Percentiles rank a stretch among this genome's conserved stretches.
Evolutionary conservation across 177 flowering plant genomes (phyloP).

Genomic region (Vitis hybrid): DNA sequence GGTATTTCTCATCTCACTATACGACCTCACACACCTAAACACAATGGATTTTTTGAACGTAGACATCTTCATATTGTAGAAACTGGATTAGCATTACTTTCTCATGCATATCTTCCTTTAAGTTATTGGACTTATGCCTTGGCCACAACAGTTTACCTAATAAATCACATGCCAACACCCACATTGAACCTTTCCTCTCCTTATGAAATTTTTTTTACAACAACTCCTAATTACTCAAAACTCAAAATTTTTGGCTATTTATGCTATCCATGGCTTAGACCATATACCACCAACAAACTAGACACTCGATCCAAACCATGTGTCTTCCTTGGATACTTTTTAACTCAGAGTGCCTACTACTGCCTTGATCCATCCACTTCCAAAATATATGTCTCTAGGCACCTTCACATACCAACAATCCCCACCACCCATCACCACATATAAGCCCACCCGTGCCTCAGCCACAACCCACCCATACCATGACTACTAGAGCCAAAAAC

Average conservation of each 20-base stretch:
- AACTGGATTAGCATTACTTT: no score
- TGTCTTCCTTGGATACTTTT: conserved; percentile 1
- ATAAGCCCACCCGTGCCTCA: no score
- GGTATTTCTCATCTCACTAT: no score
- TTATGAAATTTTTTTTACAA: neutral
- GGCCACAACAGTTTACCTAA: neutral
- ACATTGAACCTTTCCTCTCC: neutral
- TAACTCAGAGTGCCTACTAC: neutral
- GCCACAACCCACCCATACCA: no score
- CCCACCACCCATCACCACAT: no score
- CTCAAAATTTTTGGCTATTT: no score
- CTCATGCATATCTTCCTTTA: neutral
- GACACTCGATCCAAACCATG: neutral
- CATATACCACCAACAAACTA: neutral
- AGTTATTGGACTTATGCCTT: neutral
- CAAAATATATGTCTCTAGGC: neutral
- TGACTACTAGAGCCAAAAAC: no score
- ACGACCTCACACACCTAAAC: no score
- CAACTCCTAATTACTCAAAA: no score
- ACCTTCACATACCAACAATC: neutral
- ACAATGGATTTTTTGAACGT: no score
- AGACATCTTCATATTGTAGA: no score
- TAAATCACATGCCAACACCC: neutral
- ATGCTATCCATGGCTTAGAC: neutral
- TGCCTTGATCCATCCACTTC: neutral